Evolutionary conservation across 1,284 basidiomycete species (phyloP), one percentile per base, ranked within the genome.

Genomic region (Naganishia cerealis): DNA sequence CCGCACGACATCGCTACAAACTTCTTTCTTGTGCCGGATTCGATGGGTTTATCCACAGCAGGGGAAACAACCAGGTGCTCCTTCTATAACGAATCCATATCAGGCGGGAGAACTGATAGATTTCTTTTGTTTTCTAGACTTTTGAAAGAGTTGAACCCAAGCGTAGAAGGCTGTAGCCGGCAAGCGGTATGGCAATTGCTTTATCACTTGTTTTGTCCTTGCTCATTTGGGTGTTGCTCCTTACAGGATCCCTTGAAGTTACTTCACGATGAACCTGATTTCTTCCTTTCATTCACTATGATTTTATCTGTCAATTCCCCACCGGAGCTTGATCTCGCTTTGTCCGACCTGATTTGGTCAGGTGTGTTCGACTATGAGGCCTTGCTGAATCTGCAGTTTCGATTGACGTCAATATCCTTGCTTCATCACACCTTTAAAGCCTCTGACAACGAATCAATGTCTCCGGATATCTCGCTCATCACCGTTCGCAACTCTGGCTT

Each of bases 1-100:
- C 84, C 87, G 3, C 86, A 88, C 59, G 94, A 99, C 75, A 87
- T 92, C 0, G 93, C 93, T 0, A 91, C 93, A 83, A 98, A 98
- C 83, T 98, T 98, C 83, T 99, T 99, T 82, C 84, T 99, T 29
- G 87, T 91, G 63, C 83, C 84, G 0, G 82, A 86, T 29, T 90
- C 89, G 72, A 84, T 96, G 65, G 93, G 91, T 10, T 89, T 88
- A 77, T 84, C 84, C 61, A 87, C 92, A 55, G 93, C 94, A 0
- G 78, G 86, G 67, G 91, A 97, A 78, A 88, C 88, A 4, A 90
- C 91, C 18, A 84, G 86, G 62, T 85, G 54, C 71, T 75, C 57
- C 21, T 36, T 7, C 0, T 38, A 62, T 42, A 40, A 12, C 36
- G 8, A 42, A 24, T 24, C 26, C 18, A 36, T 56, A 7, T 5